Conservation (phyloP, 352 stramenopile species). For the Phytopythium helicoides region DNA sequence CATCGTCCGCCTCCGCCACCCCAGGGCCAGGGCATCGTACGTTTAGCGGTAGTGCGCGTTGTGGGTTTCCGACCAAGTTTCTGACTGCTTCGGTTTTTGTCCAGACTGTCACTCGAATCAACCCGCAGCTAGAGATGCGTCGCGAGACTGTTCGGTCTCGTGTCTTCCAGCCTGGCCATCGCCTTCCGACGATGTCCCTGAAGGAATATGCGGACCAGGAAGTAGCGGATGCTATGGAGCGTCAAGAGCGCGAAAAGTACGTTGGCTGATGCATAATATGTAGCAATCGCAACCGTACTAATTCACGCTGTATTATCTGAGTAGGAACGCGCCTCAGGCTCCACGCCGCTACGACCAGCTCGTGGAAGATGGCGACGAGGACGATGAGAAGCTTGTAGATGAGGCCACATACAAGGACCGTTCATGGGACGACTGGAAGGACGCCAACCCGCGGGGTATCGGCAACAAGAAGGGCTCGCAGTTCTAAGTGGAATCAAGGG, state of each 20-base stretch:
- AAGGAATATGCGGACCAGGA: constrained; percentile 92
- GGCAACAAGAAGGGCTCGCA: constrained; percentile 96
- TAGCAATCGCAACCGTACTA: not conserved
- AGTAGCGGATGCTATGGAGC: constrained; percentile 83
- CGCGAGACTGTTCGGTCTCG: constrained; percentile 80
- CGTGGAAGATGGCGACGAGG: constrained; percentile 93
- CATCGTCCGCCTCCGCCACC: constrained; percentile 53
- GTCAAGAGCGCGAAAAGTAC: constrained; percentile 70
- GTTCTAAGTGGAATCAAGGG: constrained; percentile 61
- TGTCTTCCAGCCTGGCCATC: constrained; percentile 96
- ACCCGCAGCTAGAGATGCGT: constrained; percentile 84
- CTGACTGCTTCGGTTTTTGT: constrained; percentile 1
- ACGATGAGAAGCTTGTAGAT: constrained; percentile 91
- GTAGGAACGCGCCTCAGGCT: constrained; percentile 50
- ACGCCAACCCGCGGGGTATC: constrained; percentile 93
- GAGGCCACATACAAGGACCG: constrained; percentile 92
- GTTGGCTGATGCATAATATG: not conserved
- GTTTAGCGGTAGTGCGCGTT: not conserved
- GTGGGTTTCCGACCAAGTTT: not conserved
- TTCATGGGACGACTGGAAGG: constrained; percentile 97
- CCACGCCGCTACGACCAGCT: constrained; percentile 93
- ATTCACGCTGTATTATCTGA: constrained; percentile 6
- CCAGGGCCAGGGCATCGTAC: constrained; percentile 79
- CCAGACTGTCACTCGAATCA: constrained; percentile 83
- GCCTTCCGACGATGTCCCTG: constrained; percentile 95